These are phyloP conservation scores for Hypoxylon sp. DNA, from an alignment of 2,329 filamentous ascomycete genomes.

Conservation along the genomic window DNA sequence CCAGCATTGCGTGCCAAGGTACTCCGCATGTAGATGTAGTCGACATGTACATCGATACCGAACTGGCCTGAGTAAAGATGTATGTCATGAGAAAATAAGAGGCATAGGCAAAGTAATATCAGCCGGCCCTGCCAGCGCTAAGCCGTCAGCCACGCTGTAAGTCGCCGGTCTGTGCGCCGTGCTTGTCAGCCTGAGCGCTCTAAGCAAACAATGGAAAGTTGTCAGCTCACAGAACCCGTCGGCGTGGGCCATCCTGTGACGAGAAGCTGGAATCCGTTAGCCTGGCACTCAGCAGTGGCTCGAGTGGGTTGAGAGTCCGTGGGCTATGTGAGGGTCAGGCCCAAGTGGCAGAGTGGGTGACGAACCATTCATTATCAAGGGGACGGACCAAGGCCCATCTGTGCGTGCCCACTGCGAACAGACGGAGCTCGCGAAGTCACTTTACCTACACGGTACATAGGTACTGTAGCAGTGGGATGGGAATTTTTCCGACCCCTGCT, in stretches of 20 bases:
- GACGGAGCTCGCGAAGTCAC: too few relatives aligned
- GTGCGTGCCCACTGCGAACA: conserved; percentile 18
- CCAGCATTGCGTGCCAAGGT: conserved; percentile 1
- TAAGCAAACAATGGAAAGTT: not conserved
- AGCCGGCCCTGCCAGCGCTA: conserved; percentile 26
- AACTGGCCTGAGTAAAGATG: too few relatives aligned
- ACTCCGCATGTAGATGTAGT: conserved; percentile 27
- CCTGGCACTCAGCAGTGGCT: too few relatives aligned
- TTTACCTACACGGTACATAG: too few relatives aligned
- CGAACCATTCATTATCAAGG: conserved; percentile 28
- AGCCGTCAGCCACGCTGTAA: conserved; percentile 17
- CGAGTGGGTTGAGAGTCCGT: too few relatives aligned
- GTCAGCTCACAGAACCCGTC: not conserved
- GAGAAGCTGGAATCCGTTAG: conserved; percentile 13
- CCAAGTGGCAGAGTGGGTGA: conserved; percentile 26
- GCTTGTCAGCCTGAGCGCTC: not conserved
- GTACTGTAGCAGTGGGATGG: conserved; percentile 24
- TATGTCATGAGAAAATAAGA: conserved; percentile 16
- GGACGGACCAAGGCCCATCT: conserved; percentile 17
- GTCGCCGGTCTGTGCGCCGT: conserved; percentile 11
- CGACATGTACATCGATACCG: conserved; percentile 28
- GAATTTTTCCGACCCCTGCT: conserved; percentile 29
- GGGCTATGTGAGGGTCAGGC: too few relatives aligned
- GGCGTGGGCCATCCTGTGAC: not conserved
- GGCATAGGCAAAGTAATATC: conserved; percentile 23